phyloP scores from a whole-genome alignment of 306 rosid genomes.

The Biancaea sappan region DNA sequence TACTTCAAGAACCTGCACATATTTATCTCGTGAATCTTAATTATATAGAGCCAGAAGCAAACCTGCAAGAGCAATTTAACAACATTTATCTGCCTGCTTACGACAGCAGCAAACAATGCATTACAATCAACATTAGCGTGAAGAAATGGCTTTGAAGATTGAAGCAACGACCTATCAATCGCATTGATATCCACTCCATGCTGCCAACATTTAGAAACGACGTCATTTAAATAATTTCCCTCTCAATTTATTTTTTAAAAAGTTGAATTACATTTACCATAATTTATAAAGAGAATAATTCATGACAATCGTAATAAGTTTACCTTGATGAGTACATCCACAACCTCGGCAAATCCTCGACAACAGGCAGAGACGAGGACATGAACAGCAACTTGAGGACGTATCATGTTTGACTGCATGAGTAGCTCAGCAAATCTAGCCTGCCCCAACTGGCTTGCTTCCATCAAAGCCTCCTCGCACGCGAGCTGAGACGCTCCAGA shows the following conservation, averaged over 20 bases:
- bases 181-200: constrained; percentile 59
- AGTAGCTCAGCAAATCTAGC: constrained; percentile 54
- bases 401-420: constrained; percentile 57
- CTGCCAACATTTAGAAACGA: constrained; percentile 41
- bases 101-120: constrained; percentile 60
- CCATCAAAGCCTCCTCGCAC: constrained; percentile 73
- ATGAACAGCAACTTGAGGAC: constrained; percentile 49
- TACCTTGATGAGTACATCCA: constrained; percentile 68
- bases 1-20: constrained; percentile 15
- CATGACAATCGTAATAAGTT: constrained; percentile 12
- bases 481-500: constrained; percentile 62
- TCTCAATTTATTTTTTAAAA: not conserved
- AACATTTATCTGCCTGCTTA: constrained; percentile 60
- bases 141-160: constrained; percentile 64
- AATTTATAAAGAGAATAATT: not conserved
- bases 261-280: constrained; percentile 8
- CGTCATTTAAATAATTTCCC: constrained; percentile 7
- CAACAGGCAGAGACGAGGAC: constrained; percentile 68
- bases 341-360: constrained; percentile 57
- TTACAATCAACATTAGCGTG: constrained; percentile 63
- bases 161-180: constrained; percentile 52
- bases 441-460: constrained; percentile 58
- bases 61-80: constrained; percentile 66
- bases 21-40: constrained; percentile 17
- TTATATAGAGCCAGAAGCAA: constrained; percentile 17